Conservation (phyloP, 352 stramenopile species). For the Pythium sukuiense region DNA sequence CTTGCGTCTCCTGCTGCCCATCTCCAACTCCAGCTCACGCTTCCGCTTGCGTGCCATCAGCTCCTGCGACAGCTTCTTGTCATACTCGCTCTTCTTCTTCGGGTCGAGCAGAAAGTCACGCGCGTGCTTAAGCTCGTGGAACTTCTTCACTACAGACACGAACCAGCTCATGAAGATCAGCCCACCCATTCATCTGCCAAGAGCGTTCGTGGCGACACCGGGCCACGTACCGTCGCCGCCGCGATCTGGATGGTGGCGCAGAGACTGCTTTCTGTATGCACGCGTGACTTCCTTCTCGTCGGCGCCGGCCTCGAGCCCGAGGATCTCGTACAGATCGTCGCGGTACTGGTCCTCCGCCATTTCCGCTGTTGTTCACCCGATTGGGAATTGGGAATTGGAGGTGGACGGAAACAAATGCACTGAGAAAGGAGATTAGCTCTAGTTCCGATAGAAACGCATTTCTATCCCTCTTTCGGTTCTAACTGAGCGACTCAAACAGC, state of each 20-base stretch:
- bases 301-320: constrained; percentile 64
- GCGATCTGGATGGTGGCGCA: constrained; percentile 77
- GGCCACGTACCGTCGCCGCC: constrained; percentile 63
- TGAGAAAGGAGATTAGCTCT: constrained; percentile 12
- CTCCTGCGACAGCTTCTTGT: constrained; percentile 71
- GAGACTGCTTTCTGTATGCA: constrained; percentile 84
- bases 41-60: constrained; percentile 66
- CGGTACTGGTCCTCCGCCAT: constrained; percentile 37
- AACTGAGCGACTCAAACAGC: constrained; percentile 58
- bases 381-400: neutral
- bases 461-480: constrained; percentile 9
- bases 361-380: constrained; percentile 17
- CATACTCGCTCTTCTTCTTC: constrained; percentile 80
- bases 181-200: neutral
- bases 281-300: constrained; percentile 71
- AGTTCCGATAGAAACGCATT: constrained; percentile 20
- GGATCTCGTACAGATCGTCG: constrained; percentile 71
- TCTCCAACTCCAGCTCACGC: constrained; percentile 57
- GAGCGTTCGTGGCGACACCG: neutral
- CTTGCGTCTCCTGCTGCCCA: constrained; percentile 54
- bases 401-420: constrained; percentile 1
- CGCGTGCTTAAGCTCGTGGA: constrained; percentile 77
- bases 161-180: constrained; percentile 6
- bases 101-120: constrained; percentile 75
- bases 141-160: constrained; percentile 63